Conservation (phyloP, 2,329 filamentous ascomycete genomes). For the Ascochyta lentis region DNA sequence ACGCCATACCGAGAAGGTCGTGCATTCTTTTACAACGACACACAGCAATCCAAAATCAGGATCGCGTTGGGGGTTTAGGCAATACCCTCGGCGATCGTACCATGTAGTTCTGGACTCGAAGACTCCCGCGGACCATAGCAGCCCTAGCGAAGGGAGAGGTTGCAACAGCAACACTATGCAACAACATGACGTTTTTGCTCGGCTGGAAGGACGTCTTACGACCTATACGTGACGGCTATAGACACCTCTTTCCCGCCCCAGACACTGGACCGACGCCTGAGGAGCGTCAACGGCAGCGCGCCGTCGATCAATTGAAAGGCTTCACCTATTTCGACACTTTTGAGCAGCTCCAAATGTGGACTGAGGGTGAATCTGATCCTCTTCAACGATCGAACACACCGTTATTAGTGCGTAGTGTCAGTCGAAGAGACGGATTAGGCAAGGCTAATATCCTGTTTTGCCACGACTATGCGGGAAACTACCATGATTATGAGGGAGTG, state of each 20-base stretch:
- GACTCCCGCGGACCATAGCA: background rate
- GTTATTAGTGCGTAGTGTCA: conserved; percentile 31
- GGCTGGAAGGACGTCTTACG: conserved; percentile 51
- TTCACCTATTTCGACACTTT: conserved; percentile 54
- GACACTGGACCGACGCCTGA: conserved; percentile 46
- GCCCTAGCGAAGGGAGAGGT: background rate
- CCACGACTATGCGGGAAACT: conserved; percentile 52
- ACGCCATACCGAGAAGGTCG: background rate
- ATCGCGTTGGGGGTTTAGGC: background rate
- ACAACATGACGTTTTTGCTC: conserved; percentile 29
- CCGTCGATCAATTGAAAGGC: conserved; percentile 44
- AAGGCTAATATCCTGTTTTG: conserved; percentile 45
- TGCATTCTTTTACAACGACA: background rate
- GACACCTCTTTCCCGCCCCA: conserved; percentile 45
- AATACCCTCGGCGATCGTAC: background rate
- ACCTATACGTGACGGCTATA: conserved; percentile 49
- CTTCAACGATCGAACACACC: conserved; percentile 51
- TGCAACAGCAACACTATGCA: background rate
- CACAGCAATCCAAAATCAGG: background rate
- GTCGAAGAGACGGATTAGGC: background rate
- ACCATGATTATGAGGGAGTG: conserved; percentile 52
- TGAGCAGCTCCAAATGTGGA: conserved; percentile 48
- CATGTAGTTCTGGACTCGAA: background rate
- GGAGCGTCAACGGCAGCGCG: conserved; percentile 38
- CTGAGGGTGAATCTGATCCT: conserved; percentile 37